Base-by-base conservation (phyloP, 192 early-diverging fungal genomes). In the Linnemannia elongata region DNA sequence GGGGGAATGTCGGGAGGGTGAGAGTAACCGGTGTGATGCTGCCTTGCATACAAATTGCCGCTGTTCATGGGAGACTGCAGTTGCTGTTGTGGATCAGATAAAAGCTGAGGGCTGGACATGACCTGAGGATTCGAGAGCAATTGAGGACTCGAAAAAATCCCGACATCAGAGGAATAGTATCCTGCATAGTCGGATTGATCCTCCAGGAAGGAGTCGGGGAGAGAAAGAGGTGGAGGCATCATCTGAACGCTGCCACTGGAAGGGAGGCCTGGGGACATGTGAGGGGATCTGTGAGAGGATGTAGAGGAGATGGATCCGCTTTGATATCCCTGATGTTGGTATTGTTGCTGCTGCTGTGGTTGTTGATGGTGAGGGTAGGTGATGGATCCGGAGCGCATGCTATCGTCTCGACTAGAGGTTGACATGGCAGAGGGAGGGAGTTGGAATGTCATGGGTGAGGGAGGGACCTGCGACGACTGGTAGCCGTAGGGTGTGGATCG, bases 121-220 rank as follows among this genome's bases (percentile, higher is more conserved):
- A 80, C 68, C 13, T 66, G 60, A 66, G 57, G 57, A 10, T 4
- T 60, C n/a, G 57, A 60, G 24, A 60, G 57, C 57, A 60, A 60
- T 41, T 74, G 82, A 36, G 73, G 73, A 8, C 73, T 80, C 6
- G 85, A 81, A 6, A 87, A 33, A 49, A 80, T 74, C 13, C 85
- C 85, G 18, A 87, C 85, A 72, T 87, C 85, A n/a, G 85, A 87
- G 9, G 82, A 13, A 27, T 87, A 87, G 52, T 87, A 87, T 45
- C 75, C 85, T 45, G 85, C 85, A 22, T 87, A 87, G 70, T 81
- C 85, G 0, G 35, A 73, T 71, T 80, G 85, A 68, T 87, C 85
- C 35, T 81, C 85, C 42, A 87, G 47, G 27, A 87, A 87, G 8
- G 79, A 78, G 17, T 81, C 79, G 30, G 85, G 85, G 42, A 87